These are phyloP conservation scores for Sporothrix humicola DNA, from an alignment of 2,329 filamentous ascomycete species.

Conservation along the genomic window DNA sequence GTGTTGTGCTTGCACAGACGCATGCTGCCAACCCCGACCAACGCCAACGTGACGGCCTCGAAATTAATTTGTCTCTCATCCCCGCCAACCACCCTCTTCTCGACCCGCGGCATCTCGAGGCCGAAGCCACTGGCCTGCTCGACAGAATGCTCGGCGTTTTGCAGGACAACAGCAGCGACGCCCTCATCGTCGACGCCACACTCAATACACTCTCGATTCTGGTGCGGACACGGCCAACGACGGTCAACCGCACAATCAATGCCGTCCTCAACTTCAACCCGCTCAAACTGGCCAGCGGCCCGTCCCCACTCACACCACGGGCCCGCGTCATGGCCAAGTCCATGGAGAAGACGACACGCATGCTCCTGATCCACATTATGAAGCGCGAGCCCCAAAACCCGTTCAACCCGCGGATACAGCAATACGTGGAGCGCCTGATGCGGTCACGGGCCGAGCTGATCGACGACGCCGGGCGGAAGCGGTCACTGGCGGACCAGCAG, in stretches of 20 bases:
- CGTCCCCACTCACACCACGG: conserved; percentile 74
- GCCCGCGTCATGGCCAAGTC: conserved; percentile 84
- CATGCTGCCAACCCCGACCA: conserved; percentile 81
- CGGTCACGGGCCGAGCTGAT: conserved; percentile 78
- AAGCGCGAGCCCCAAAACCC: conserved; percentile 83
- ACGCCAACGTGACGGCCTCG: conserved; percentile 74
- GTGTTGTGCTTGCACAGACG: conserved; percentile 90
- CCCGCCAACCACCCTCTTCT: conserved; percentile 82
- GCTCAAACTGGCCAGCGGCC: conserved; percentile 68
- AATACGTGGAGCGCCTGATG: conserved; percentile 82
- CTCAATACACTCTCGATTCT: conserved; percentile 80
- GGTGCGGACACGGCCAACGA: conserved; percentile 78
- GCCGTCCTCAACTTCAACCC: conserved; percentile 92
- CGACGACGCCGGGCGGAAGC: conserved; percentile 79
- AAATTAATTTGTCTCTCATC: conserved; percentile 86
- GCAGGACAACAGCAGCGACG: conserved; percentile 84
- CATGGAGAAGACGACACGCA: conserved; percentile 90
- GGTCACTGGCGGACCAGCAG: conserved; percentile 72
- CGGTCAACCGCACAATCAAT: conserved; percentile 83
- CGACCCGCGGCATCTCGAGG: conserved; percentile 80
- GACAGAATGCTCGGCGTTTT: conserved; percentile 85
- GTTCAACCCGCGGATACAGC: conserved; percentile 77
- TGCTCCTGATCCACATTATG: conserved; percentile 80
- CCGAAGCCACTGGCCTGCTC: conserved; percentile 87
- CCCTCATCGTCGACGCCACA: conserved; percentile 24